These are phyloP conservation scores for Plasmodium vivax DNA, from an alignment of 169 alveolate genomes.

Conservation along the genomic window DNA sequence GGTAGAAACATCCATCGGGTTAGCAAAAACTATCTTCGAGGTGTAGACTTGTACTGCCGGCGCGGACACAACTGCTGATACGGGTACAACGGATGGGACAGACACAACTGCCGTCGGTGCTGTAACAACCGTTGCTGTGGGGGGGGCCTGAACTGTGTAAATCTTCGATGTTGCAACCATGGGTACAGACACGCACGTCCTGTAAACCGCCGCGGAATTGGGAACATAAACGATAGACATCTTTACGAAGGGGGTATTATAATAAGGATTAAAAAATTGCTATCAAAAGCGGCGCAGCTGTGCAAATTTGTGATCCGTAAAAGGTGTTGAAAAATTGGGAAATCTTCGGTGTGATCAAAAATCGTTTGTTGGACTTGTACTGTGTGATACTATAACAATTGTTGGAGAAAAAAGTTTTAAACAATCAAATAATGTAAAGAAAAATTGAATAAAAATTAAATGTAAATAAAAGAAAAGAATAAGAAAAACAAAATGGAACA, in stretches of 20 bases:
- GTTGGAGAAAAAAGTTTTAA: not conserved
- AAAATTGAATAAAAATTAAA: not conserved
- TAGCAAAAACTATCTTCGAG: slow-evolving; percentile 20
- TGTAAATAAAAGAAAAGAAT: not conserved
- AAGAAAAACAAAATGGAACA: not conserved
- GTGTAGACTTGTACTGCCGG: slow-evolving; percentile 16
- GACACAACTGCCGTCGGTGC: not conserved
- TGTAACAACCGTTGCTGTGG: slow-evolving; percentile 11
- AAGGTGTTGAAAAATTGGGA: not conserved
- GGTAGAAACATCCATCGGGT: slow-evolving; percentile 15
- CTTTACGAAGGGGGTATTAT: not conserved
- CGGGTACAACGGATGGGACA: not conserved
- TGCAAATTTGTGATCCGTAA: not conserved
- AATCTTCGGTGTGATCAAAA: not conserved
- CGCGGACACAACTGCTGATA: slow-evolving; percentile 15
- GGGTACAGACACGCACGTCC: slow-evolving; percentile 48
- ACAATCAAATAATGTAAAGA: not conserved
- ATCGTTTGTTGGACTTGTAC: not conserved
- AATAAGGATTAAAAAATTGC: not conserved
- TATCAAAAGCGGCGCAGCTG: not conserved
- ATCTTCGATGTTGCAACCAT: slow-evolving; percentile 18
- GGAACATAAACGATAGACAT: slow-evolving; percentile 59
- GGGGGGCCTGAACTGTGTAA: slow-evolving; percentile 9
- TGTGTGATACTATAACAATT: not conserved
- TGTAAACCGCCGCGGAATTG: slow-evolving; percentile 16